phyloP scores from a whole-genome alignment of 2,329 filamentous ascomycete genomes.

The Mycosphaerella arachidis region DNA sequence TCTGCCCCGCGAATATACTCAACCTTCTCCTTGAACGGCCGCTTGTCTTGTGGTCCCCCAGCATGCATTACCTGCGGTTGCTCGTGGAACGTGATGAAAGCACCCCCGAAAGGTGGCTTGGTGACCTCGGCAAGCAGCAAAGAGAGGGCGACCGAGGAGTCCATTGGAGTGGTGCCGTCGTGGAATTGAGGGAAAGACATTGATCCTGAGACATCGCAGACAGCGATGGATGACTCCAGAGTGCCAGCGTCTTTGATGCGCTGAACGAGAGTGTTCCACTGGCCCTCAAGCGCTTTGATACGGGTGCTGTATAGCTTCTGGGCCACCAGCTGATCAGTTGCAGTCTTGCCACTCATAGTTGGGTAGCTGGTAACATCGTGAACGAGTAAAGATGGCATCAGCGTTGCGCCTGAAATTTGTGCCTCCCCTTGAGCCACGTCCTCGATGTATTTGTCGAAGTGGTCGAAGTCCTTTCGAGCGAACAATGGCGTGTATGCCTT shows the following conservation, averaged over 20 bases:
- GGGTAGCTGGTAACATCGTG: slow-evolving; percentile 2
- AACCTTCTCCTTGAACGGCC: slow-evolving; percentile 43
- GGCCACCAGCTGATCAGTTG: slow-evolving; percentile 24
- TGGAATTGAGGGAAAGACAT: slow-evolving; percentile 42
- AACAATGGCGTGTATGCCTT: slow-evolving; percentile 49
- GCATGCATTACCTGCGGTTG: slow-evolving; percentile 41
- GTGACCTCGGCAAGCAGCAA: slow-evolving; percentile 53
- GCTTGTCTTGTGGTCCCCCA: slow-evolving; percentile 32
- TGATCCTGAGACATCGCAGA: slow-evolving; percentile 56
- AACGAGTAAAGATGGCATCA: slow-evolving; percentile 52
- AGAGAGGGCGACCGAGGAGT: slow-evolving; percentile 54
- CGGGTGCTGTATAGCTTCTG: slow-evolving; percentile 33
- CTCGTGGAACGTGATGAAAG: slow-evolving; percentile 53
- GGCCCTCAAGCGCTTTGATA: slow-evolving; percentile 42
- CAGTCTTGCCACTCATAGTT: not conserved
- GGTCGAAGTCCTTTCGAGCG: slow-evolving; percentile 46
- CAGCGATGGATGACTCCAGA: slow-evolving; percentile 51
- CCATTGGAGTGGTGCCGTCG: slow-evolving; percentile 49
- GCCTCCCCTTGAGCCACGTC: slow-evolving; percentile 47
- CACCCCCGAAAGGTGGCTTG: slow-evolving; percentile 49
- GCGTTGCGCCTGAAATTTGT: slow-evolving; percentile 53
- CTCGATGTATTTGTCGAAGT: slow-evolving; percentile 49
- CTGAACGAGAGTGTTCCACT: slow-evolving; percentile 57
- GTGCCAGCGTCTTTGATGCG: slow-evolving; percentile 54
- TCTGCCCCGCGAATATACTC: slow-evolving; percentile 24